Base-by-base conservation (phyloP, 352 stramenopile genomes). In the Phytophthora citricola region DNA sequence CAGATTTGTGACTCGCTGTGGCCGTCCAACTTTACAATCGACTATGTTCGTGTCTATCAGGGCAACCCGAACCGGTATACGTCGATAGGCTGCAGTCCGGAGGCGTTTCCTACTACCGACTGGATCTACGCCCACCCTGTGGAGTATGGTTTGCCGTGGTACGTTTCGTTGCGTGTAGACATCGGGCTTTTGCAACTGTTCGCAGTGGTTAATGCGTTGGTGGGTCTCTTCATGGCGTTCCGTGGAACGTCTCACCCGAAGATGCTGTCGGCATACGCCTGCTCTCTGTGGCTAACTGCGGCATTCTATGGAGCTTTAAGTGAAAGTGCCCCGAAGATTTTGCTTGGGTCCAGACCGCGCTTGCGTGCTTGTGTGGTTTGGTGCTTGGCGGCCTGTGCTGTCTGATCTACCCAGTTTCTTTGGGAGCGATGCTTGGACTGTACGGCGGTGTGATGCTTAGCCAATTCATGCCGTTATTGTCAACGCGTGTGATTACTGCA, bases 1-100 rank as follows among this genome's bases (percentile, higher is more conserved):
- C 75, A 98, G 63, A 98, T 97, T 66, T 98, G 95, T 67, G 83
- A 98, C 71, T 98, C 95, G 41, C 36, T 95, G 17, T 96, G 89
- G 89, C 89, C 89, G 4, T 92, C 87, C 12, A 94, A 95, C 71
- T 97, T 98, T 69, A 97, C 92, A 46, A 98, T 99, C 75, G 94
- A 99, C 74, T 97, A 96, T 56, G 87, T 99, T 5, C 92, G 96
- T 24, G 82, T 98, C 20, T 99, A 98, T 62, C 95, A 99, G 71
- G 93, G 86, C 46, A 91, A 92, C 40, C 74, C 91, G 69, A 92
- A 97, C 68, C 77, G 87, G 36, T 93, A 93, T 50, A 98, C 97
- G 59, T 97, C 95, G 29, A 68, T 97, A 6, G 97, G 97, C 0
- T 99, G 97, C 78, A 95, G 97, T 66, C 94, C 97, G 5, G 63